Base-by-base conservation (phyloP, 2,329 filamentous ascomycete species). In the Epichloe festucae region DNA sequence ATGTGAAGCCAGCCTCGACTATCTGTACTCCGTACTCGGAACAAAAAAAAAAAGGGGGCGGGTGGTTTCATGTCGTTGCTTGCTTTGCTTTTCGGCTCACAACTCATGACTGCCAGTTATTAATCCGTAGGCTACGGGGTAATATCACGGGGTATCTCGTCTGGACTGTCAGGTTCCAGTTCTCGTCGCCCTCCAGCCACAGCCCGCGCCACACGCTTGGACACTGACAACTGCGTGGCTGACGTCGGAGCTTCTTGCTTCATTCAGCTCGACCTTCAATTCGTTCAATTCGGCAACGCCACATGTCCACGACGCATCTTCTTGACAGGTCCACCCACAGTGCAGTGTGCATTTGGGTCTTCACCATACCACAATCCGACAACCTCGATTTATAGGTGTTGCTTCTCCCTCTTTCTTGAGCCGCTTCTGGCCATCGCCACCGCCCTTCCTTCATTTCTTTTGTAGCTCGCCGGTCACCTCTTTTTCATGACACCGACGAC, bases 401-500 rank as follows among this genome's bases (percentile, higher is more conserved):
- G 40, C 40, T 38, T 36, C 48, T 44, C 8, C 17, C 3, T 21
- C 48, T 5, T 7, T 3, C n/a, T 4, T n/a, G 27, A 17, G 40
- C 40, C 40, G 12, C 11, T 17, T n/a, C 19, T 23, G 47, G 47
- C 39, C 23, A 15, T 42, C 19, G 21, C 38, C 11, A 34, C 6
- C 46, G 10, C 19, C n/a, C n/a, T 41, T 27, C 5, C n/a, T 17
- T 41, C n/a, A 11, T 12, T 38, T 27, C 15, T 8, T 36, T 15
- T 40, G 38, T 19, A 21, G 38, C 47, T 35, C 3, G 15, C 39
- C 47, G 6, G 7, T 42, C 41, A 14, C 41, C 19, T 34, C 41
- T 44, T 44, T 10, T 76, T 75, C 65, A 75, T 74, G 73, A 70
- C 63, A 61, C 57, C 57, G 59, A 60, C 61, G 54, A 55, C 52